Evolutionary conservation across 2,329 filamentous ascomycete genomes (phyloP).

Genomic region (Colletotrichum simmondsii): DNA sequence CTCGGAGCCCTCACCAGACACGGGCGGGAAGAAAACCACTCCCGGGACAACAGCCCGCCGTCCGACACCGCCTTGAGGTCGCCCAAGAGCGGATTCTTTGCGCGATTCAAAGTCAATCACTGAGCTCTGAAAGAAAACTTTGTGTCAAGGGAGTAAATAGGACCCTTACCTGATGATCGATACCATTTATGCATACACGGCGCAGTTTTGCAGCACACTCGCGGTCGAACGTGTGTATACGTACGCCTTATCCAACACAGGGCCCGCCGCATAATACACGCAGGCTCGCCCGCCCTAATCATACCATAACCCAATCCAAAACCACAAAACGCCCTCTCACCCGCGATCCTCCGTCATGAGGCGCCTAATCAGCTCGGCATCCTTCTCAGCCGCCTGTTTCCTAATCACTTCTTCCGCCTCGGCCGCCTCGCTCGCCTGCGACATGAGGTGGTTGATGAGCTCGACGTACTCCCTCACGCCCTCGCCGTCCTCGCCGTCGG

Average conservation of each 20-base stretch:
- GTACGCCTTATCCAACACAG: conserved; percentile 1
- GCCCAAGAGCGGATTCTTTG: conserved; percentile 52
- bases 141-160: neutral
- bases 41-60: conserved; percentile 31
- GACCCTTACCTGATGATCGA: conserved; percentile 10
- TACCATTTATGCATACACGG: conserved; percentile 7
- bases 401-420: conserved; percentile 50
- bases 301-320: neutral
- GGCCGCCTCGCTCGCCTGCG: conserved; percentile 43
- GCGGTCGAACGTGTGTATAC: neutral
- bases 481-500: conserved; percentile 66
- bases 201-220: neutral
- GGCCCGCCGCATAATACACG: neutral
- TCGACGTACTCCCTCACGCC: conserved; percentile 70
- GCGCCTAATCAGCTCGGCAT: conserved; percentile 60
- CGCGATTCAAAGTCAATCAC: conserved; percentile 50
- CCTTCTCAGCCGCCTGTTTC: conserved; percentile 57
- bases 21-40: conserved; percentile 40
- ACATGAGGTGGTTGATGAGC: conserved; percentile 62
- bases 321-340: conserved; percentile 34
- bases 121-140: neutral
- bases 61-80: conserved; percentile 36
- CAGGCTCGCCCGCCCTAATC: neutral
- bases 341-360: conserved; percentile 58
- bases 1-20: conserved; percentile 48